Evolutionary conservation across 768 basidiomycete species (phyloP).

Genomic region (Phanerochaete carnosa): DNA sequence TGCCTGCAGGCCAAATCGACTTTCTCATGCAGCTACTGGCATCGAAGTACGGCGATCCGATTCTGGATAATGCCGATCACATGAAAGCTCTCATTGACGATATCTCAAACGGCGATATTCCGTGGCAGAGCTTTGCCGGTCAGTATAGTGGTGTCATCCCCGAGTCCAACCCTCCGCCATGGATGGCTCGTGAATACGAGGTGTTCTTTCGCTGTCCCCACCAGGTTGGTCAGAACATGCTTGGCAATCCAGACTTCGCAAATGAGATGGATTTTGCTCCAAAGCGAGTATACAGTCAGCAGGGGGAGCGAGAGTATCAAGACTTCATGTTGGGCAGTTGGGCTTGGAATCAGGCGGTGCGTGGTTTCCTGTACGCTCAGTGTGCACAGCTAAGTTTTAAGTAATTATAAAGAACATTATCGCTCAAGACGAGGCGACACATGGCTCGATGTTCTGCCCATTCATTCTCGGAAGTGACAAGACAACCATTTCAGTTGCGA

Average conservation of each 20-base stretch:
- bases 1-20: not conserved
- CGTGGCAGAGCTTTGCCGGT: constrained; percentile 26
- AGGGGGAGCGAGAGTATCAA: not conserved
- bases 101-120: constrained; percentile 21
- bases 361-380: not conserved
- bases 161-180: constrained; percentile 15
- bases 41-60: not conserved
- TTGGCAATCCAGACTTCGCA: constrained; percentile 21
- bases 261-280: constrained; percentile 16
- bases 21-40: constrained; percentile 3
- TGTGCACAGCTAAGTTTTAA: not conserved
- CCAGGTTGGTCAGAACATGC: constrained; percentile 14
- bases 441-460: constrained; percentile 10
- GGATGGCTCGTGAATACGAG: constrained; percentile 19
- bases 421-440: constrained; percentile 2
- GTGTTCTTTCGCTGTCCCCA: constrained; percentile 26
- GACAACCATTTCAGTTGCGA: constrained; percentile 18
- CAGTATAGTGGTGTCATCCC: constrained; percentile 16
- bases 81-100: constrained; percentile 26
- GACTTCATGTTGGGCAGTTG: constrained; percentile 13
- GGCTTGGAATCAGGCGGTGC: constrained; percentile 11
- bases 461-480: constrained; percentile 15
- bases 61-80: constrained; percentile 12
- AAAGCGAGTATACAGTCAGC: not conserved
- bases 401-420: constrained; percentile 6